Evolutionary conservation across 345 rosid species (phyloP).

Genomic region (Sisymbrium irio): DNA sequence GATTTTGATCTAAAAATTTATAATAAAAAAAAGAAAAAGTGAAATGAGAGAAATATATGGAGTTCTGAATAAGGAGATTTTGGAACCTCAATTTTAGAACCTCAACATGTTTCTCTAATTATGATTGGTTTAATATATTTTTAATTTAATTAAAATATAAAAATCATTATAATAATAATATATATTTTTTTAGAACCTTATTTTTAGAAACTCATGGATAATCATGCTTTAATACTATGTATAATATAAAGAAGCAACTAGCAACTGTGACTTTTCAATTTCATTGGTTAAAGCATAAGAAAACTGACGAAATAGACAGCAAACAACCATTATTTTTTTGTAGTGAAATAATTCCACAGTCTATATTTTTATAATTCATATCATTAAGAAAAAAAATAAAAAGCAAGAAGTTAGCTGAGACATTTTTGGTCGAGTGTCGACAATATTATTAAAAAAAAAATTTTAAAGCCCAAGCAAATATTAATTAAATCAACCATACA

Average conservation of each 20-base stretch:
- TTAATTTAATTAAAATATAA: too few relatives aligned
- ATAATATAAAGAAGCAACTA: neutral
- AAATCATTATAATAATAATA: too few relatives aligned
- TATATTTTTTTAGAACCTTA: too few relatives aligned
- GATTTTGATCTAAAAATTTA: too few relatives aligned
- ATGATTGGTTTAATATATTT: too few relatives aligned
- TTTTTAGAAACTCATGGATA: too few relatives aligned
- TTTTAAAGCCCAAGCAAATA: neutral
- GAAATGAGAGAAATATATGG: too few relatives aligned
- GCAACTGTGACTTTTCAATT: neutral
- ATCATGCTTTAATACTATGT: too few relatives aligned
- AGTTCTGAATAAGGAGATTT: too few relatives aligned
- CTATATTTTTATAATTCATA: neutral
- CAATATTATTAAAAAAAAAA: neutral
- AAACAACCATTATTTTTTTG: neutral
- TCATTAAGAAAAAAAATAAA: neutral
- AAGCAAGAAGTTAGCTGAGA: neutral
- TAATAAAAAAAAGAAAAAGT: too few relatives aligned
- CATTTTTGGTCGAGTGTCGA: constrained; percentile 15
- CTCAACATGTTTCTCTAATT: too few relatives aligned
- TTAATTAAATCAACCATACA: neutral
- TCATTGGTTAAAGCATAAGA: neutral
- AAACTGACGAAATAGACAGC: constrained; percentile 7
- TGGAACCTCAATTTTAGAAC: too few relatives aligned
- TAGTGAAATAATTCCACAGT: neutral